Evolutionary conservation across 352 stramenopile genomes (phyloP), one percentile per base, ranked within the genome.

Genomic region (Phytophthora constricta): DNA sequence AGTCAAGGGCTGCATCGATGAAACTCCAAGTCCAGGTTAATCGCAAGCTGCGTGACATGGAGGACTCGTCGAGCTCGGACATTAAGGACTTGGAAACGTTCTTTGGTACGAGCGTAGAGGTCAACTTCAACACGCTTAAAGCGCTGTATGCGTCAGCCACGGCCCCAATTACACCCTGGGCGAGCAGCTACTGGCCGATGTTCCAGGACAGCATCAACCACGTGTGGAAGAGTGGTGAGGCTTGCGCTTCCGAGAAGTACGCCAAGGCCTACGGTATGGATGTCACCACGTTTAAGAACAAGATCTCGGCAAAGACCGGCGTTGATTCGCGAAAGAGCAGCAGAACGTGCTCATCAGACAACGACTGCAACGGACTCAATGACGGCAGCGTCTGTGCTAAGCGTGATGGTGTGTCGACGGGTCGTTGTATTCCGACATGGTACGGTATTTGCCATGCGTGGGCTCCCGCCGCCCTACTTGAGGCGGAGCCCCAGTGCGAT

Each of bases 201-300:
- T 87, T 74, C 68, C 62, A 75, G 41, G 80, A 89, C 52, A 70
- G 80, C 37, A 89, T 89, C 65, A 89, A 89, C 74, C 51, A 64
- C 55, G 57, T 46, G 1, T 82, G 77, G 79, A 56, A 55, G 31
- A 64, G 11, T 13, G 48, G 51, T n/a, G 67, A 68, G 46, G 20
- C 52, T 3, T 72, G 74, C n/a, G 49, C 77, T 0, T 64, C 71
- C 1, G 62, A 70, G 52, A 86, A 83, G 56, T 86, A 86, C 46
- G 77, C 77, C 14, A 62, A 43, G 4, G 77, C 72, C 0, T 83
- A 70, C 42, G 68, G 58, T 2, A 41, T 81, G 19, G 47, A 86
- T 37, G 60, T 64, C 20, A 64, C 54, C 3, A 58, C 58, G 4
- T 73, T 84, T 41, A 79, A 72, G 56, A 53, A 80, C 50, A 47